Conservation (phyloP, 306 rosid species). For the Dalbergia cochinchinensis region DNA sequence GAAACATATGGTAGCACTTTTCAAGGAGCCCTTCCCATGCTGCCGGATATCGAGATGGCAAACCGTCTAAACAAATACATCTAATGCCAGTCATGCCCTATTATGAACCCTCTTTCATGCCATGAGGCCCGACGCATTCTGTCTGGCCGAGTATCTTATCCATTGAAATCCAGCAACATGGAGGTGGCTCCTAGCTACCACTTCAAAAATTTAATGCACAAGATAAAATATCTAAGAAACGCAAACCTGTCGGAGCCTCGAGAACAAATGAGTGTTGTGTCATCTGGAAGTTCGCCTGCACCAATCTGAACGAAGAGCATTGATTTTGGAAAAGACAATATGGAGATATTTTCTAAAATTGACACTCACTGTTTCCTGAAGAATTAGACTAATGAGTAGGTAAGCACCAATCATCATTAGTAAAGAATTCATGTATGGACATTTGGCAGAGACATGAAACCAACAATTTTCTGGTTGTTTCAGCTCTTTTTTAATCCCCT, state of each 20-base stretch:
- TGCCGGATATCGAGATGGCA: slow-evolving; percentile 45
- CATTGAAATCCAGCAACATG: slow-evolving; percentile 54
- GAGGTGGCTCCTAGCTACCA: slow-evolving; percentile 43
- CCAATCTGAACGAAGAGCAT: slow-evolving; percentile 78
- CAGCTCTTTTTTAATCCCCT: not conserved
- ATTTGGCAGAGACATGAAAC: slow-evolving; percentile 37
- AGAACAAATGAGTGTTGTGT: slow-evolving; percentile 79
- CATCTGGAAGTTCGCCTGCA: slow-evolving; percentile 95
- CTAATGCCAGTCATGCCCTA: slow-evolving; percentile 12
- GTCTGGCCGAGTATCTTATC: slow-evolving; percentile 28
- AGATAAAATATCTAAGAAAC: slow-evolving; percentile 38
- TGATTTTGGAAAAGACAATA: slow-evolving; percentile 41
- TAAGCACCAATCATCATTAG: not conserved
- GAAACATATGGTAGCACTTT: slow-evolving; percentile 12
- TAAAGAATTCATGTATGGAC: not conserved
- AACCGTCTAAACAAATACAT: not conserved
- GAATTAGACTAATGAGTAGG: slow-evolving; percentile 12
- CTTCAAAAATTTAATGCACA: slow-evolving; percentile 30
- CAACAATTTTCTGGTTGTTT: not conserved
- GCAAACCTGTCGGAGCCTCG: slow-evolving; percentile 94
- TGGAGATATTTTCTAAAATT: slow-evolving; percentile 7
- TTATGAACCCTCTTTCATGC: slow-evolving; percentile 19
- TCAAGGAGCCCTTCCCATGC: slow-evolving; percentile 40
- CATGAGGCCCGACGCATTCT: slow-evolving; percentile 23
- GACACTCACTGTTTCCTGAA: slow-evolving; percentile 16